Conservation (phyloP, 371 early-diverging fungal species). For the Syncephalastrum contaminatum region DNA sequence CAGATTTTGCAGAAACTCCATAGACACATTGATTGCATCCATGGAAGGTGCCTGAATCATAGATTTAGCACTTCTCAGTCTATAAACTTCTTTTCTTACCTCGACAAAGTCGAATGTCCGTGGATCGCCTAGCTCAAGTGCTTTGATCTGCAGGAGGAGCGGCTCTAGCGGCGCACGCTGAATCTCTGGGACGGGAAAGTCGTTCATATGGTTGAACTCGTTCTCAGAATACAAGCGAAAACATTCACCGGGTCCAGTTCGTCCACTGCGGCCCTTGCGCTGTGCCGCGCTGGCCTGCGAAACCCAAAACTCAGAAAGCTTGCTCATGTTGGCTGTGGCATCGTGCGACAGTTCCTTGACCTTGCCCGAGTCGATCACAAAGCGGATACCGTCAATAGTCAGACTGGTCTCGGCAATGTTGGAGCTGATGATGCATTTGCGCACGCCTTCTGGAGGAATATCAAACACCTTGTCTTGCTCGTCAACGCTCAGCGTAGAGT, state of each 20-base stretch:
- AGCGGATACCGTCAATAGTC: slow-evolving; percentile 74
- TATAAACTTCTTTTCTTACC: slow-evolving; percentile 9
- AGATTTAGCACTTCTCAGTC: not conserved
- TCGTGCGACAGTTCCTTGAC: slow-evolving; percentile 69
- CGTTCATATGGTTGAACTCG: slow-evolving; percentile 48
- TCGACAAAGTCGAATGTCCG: slow-evolving; percentile 57
- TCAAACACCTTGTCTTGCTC: slow-evolving; percentile 58
- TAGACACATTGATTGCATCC: slow-evolving; percentile 60
- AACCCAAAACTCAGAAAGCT: slow-evolving; percentile 64
- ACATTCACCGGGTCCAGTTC: slow-evolving; percentile 75
- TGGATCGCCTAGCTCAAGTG: slow-evolving; percentile 56
- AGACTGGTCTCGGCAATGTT: slow-evolving; percentile 74
- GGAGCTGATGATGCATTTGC: slow-evolving; percentile 64
- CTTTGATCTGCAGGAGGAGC: slow-evolving; percentile 75
- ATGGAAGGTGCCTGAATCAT: slow-evolving; percentile 49
- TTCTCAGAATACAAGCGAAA: slow-evolving; percentile 56
- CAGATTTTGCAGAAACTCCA: slow-evolving; percentile 57
- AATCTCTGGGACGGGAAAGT: slow-evolving; percentile 71
- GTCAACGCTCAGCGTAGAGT: slow-evolving; percentile 51
- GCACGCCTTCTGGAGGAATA: slow-evolving; percentile 43
- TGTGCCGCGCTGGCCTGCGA: slow-evolving; percentile 80
- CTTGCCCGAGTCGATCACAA: slow-evolving; percentile 76
- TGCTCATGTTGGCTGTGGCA: slow-evolving; percentile 53
- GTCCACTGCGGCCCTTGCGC: slow-evolving; percentile 87
- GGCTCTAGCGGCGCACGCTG: slow-evolving; percentile 76